Evolutionary conservation across 345 rosid species (phyloP).

Genomic region (Stellera chamaejasme): DNA sequence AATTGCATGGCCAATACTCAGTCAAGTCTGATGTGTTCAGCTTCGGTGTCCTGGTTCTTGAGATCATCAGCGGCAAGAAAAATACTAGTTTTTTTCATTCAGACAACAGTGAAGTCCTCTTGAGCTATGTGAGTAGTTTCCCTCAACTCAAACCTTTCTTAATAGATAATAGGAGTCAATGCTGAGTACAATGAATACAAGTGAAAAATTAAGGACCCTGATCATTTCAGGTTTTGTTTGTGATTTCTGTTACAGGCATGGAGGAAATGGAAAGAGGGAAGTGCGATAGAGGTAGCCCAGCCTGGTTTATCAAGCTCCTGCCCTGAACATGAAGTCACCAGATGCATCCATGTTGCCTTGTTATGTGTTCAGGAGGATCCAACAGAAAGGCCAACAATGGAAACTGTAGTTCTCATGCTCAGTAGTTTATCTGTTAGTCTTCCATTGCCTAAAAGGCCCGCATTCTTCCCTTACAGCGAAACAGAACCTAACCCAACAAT

Average conservation of each 20-base stretch:
- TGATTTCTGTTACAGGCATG: conserved; percentile 15
- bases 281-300: conserved; percentile 24
- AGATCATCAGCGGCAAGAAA: conserved; percentile 28
- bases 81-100: conserved; percentile 19
- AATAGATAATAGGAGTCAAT: too few relatives aligned
- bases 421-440: conserved; percentile 15
- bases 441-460: conserved; percentile 20
- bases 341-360: conserved; percentile 15
- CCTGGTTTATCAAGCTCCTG: conserved; percentile 2
- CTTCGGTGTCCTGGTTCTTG: conserved; percentile 29
- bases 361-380: conserved; percentile 17
- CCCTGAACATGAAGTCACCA: conserved; percentile 6
- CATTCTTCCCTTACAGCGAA: conserved; percentile 9
- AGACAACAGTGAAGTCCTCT: conserved; percentile 16
- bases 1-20: conserved; percentile 26
- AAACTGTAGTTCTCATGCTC: conserved; percentile 12
- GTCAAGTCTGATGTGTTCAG: conserved; percentile 33
- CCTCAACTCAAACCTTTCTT: neutral
- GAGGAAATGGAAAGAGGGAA: conserved; percentile 31
- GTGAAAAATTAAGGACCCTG: too few relatives aligned
- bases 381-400: conserved; percentile 18
- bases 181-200: too few relatives aligned
- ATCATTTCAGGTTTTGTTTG: too few relatives aligned
- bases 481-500: neutral
- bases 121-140: conserved; percentile 26